phyloP scores from a whole-genome alignment of 208 protist genomes.

The Leptomonas pyrrhocoris region DNA sequence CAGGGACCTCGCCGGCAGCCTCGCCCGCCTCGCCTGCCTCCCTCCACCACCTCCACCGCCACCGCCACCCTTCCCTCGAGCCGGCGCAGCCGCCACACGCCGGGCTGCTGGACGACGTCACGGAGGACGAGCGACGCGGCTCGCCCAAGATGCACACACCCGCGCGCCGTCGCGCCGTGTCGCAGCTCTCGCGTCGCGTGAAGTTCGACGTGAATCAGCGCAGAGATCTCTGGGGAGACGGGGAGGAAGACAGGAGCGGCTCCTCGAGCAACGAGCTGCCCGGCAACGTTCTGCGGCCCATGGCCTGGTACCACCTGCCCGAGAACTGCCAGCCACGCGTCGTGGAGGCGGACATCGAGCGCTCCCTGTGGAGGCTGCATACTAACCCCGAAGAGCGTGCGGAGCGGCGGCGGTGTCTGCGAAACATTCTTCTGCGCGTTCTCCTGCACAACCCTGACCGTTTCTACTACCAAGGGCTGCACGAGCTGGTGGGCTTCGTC shows the following conservation, averaged over 20 bases:
- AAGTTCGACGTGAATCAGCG: constrained; percentile 17
- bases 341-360: constrained; percentile 76
- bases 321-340: constrained; percentile 83
- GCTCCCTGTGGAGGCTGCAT: constrained; percentile 83
- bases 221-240: constrained; percentile 6
- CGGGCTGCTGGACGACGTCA: neutral
- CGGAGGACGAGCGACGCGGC: neutral
- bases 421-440: constrained; percentile 59
- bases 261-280: constrained; percentile 7
- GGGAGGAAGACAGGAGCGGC: neutral
- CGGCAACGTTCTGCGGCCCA: constrained; percentile 11
- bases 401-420: constrained; percentile 48
- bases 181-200: constrained; percentile 37
- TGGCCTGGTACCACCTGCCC: constrained; percentile 37
- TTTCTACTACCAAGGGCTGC: constrained; percentile 87
- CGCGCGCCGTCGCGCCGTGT: constrained; percentile 29
- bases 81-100: neutral
- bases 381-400: constrained; percentile 48
- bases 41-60: constrained; percentile 1
- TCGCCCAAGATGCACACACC: neutral
- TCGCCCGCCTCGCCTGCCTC: neutral
- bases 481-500: constrained; percentile 85
- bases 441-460: constrained; percentile 57
- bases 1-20: neutral
- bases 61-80: constrained; percentile 24